Conservation (phyloP, 139 green algal genomes). For the Dunaliella primolecta region DNA sequence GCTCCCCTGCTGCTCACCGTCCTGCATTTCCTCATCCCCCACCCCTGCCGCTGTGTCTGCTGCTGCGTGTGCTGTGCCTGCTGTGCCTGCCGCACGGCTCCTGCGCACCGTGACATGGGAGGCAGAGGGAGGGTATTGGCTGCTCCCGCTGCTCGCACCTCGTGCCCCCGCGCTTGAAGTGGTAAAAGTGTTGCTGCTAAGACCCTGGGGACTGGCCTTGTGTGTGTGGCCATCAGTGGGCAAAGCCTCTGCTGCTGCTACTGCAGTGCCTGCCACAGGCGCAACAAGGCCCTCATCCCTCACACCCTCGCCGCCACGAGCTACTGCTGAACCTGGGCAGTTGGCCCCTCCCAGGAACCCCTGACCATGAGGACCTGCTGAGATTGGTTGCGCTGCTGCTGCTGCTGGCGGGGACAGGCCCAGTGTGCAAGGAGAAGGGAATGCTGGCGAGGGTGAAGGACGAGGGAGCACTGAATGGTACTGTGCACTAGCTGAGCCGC, state of each 20-base stretch:
- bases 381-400: not conserved
- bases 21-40: not conserved
- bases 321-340: no score
- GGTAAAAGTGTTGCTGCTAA: not conserved
- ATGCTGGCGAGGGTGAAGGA: no score
- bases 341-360: not conserved
- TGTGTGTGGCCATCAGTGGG: not conserved
- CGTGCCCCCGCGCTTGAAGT: no score
- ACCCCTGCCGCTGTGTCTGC: no score
- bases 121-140: not conserved
- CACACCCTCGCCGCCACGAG: no score
- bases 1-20: not conserved
- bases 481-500: no score
- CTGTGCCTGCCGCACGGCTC: not conserved
- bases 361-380: not conserved
- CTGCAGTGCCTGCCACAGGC: not conserved
- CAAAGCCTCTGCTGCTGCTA: slow-evolving; percentile 4
- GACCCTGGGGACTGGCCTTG: not conserved
- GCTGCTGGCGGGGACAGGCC: not conserved
- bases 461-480: no score
- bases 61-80: slow-evolving; percentile 13
- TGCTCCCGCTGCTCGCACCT: not conserved
- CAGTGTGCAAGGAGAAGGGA: not conserved
- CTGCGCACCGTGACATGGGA: not conserved
- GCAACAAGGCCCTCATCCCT: no score